These are phyloP conservation scores for Cyamopsis tetragonoloba DNA, from an alignment of 306 rosid species.

Conservation along the genomic window DNA sequence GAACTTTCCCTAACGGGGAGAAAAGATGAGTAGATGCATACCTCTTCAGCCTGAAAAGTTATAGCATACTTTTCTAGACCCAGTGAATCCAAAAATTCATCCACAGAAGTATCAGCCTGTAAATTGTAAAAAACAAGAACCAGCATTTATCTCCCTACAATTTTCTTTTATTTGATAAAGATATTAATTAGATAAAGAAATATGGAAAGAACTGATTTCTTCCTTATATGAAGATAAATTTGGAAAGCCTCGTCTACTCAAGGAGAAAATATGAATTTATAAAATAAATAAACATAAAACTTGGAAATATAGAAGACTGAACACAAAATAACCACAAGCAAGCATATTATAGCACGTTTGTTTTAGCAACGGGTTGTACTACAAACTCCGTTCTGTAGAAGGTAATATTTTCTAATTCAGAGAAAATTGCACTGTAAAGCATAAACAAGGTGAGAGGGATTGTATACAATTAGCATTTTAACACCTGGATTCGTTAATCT, in stretches of 20 bases:
- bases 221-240: background rate
- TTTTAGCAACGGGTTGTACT: too few relatives aligned
- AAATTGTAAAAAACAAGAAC: slow-evolving; percentile 40
- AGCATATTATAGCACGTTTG: too few relatives aligned
- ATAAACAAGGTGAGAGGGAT: too few relatives aligned
- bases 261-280: background rate
- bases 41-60: slow-evolving; percentile 97
- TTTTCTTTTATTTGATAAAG: background rate
- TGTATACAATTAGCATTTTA: too few relatives aligned
- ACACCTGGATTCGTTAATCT: too few relatives aligned
- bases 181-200: background rate
- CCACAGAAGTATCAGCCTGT: slow-evolving; percentile 71
- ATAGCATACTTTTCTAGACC: slow-evolving; percentile 93
- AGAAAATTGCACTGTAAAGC: too few relatives aligned
- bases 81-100: slow-evolving; percentile 79
- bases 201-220: background rate
- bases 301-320: background rate
- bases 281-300: background rate
- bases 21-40: slow-evolving; percentile 33
- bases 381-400: too few relatives aligned
- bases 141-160: background rate
- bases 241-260: background rate
- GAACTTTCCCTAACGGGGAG: background rate
- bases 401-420: too few relatives aligned
- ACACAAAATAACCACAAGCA: slow-evolving; percentile 13